phyloP scores from a whole-genome alignment of 108 stramenopile species.

The Seminavis robusta region DNA sequence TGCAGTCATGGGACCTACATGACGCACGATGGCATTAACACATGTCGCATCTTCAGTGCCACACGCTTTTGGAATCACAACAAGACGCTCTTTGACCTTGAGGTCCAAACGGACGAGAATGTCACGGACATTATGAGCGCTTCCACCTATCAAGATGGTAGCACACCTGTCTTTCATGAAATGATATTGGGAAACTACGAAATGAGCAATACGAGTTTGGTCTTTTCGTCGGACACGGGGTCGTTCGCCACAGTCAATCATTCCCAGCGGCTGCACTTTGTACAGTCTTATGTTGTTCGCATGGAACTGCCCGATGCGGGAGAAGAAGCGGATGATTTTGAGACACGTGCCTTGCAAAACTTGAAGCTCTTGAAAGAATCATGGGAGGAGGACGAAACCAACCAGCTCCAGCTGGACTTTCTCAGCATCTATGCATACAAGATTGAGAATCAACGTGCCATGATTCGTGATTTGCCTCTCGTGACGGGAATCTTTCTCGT shows the following conservation, averaged over 20 bases:
- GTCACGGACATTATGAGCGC: neutral
- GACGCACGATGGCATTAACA: neutral
- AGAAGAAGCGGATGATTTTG: constrained; percentile 8
- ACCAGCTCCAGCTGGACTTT: neutral
- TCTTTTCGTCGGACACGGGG: too few species aligned
- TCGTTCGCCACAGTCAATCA: too few species aligned
- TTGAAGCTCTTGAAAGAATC: neutral
- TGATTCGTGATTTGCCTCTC: constrained; percentile 3
- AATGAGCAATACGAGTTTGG: too few species aligned
- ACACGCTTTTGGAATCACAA: constrained; percentile 8
- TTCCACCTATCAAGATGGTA: constrained; percentile 1
- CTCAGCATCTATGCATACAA: neutral
- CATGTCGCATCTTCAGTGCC: constrained; percentile 2
- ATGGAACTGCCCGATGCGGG: constrained; percentile 5
- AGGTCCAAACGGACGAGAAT: neutral
- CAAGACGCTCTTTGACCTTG: neutral
- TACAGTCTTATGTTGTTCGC: constrained; percentile 4
- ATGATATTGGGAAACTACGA: constrained; percentile 5
- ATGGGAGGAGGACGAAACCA: constrained; percentile 3
- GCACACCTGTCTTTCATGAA: too few species aligned
- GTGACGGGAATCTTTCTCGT: too few species aligned
- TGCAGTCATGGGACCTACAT: neutral
- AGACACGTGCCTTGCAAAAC: constrained; percentile 1
- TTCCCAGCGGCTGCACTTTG: neutral
- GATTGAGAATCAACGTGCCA: constrained; percentile 7